phyloP scores from a whole-genome alignment of 805 yeast species.

The Nakazawaea ishiwadae region DNA sequence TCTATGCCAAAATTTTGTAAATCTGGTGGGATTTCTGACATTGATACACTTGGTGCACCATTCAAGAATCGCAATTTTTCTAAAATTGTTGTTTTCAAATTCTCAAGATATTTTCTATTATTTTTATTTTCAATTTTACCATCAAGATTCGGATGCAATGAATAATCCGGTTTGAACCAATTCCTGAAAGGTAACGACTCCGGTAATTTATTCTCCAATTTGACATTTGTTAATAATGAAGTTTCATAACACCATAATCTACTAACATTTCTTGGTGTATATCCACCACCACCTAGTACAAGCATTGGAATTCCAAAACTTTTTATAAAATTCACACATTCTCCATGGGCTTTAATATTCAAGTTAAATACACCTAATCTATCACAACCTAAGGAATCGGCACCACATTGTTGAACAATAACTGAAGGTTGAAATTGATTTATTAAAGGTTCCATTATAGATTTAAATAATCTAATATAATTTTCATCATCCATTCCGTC shows the following conservation, averaged over 20 bases:
- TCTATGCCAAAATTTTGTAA: slow-evolving; percentile 38
- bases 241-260: slow-evolving; percentile 97
- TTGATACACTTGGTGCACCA: slow-evolving; percentile 92
- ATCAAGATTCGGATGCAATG: slow-evolving; percentile 79
- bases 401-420: slow-evolving; percentile 95
- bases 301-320: slow-evolving; percentile 87
- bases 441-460: slow-evolving; percentile 86
- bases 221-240: slow-evolving; percentile 76
- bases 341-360: slow-evolving; percentile 91
- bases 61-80: slow-evolving; percentile 79
- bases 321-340: slow-evolving; percentile 86
- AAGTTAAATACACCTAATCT: slow-evolving; percentile 91
- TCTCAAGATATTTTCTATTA: slow-evolving; percentile 75
- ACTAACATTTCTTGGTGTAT: slow-evolving; percentile 92
- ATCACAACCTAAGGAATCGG: slow-evolving; percentile 92
- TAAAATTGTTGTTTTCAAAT: slow-evolving; percentile 65
- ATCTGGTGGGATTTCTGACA: slow-evolving; percentile 83
- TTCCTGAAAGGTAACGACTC: slow-evolving; percentile 68
- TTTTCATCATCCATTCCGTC: slow-evolving; percentile 96
- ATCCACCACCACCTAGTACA: slow-evolving; percentile 97
- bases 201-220: slow-evolving; percentile 73
- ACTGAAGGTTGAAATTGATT: slow-evolving; percentile 90
- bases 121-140: slow-evolving; percentile 84
- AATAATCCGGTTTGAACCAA: slow-evolving; percentile 87
- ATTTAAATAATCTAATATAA: slow-evolving; percentile 70